Evolutionary conservation across 164 flowering plant species (phyloP), one percentile per base, ranked within the genome.

Genomic region (Vitis rotundifolia): DNA sequence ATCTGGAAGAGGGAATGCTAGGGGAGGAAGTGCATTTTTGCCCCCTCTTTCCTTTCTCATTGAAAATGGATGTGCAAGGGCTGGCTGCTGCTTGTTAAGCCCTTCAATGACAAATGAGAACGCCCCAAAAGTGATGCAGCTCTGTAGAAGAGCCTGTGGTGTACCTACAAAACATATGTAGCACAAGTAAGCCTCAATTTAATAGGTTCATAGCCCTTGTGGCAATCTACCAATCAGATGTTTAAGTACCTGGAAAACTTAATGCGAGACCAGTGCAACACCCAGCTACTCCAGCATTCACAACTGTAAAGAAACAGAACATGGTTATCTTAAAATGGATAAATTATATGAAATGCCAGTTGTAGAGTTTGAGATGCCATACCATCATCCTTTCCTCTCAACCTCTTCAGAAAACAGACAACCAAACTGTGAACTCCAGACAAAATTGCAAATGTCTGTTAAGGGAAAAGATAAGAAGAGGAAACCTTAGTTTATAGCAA

Each of bases 311-410:
- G 61, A 48, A 71, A 71, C 29, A 75, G 48, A 51, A n/a, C 58
- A 22, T 55, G 14, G 52, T 44, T 48, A 54, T 22, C 6, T 49
- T 16, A 68, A 26, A 56, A 73, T 57, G 37, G 50, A 18, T 8
- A 28, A 15, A 14, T 29, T 18, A 55, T 22, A 13, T 18, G 11
- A 69, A 53, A 26, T 44, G 53, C 22, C 8, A 55, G 66, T 15
- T 11, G 31, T 1, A 66, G 2, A 59, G 13, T n/a, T n/a, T 53
- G 49, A 69, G 31, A 75, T 28, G 15, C 9, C 68, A 56, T 82
- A 96, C 99, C 92, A 82, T 96, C 99, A 85, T 93, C 97, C 77
- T 96, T 96, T 69, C 99, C 97, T 69, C 99, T 85, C 68, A 93
- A 66, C 75, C 81, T 88, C 86, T 85, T 90, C 85, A 93, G 71